Percentiles rank a stretch among this genome's conserved stretches.
phyloP scores from a whole-genome alignment of 2,329 filamentous ascomycete species.

The Apiospora aurea region DNA sequence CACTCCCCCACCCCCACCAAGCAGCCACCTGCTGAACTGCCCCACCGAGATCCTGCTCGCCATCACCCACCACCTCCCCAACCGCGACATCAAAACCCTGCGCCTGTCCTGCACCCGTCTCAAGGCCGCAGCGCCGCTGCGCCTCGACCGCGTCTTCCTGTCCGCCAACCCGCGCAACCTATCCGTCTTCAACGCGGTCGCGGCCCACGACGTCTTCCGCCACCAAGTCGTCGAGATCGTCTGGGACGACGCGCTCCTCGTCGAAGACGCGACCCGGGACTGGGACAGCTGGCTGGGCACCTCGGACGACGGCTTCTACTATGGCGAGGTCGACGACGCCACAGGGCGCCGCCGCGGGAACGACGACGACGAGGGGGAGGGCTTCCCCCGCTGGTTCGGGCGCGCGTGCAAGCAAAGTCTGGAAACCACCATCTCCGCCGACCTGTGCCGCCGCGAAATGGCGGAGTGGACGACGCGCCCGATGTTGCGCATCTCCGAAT shows the following conservation, averaged over 20 bases:
- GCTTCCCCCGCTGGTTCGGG: background rate
- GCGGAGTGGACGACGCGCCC: background rate
- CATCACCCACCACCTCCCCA: slow-evolving; percentile 32
- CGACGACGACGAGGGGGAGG: background rate
- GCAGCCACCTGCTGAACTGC: background rate
- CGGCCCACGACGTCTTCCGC: slow-evolving; percentile 44
- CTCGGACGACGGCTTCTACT: background rate
- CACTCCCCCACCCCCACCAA: background rate
- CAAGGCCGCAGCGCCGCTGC: slow-evolving; percentile 31
- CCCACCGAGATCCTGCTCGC: slow-evolving; percentile 25
- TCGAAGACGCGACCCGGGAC: background rate
- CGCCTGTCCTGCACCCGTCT: slow-evolving; percentile 36
- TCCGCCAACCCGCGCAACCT: slow-evolving; percentile 49
- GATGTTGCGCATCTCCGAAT: slow-evolving; percentile 1
- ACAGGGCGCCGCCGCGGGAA: no score
- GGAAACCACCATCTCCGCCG: background rate
- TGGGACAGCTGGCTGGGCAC: background rate
- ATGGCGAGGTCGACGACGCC: background rate
- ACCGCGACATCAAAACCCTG: slow-evolving; percentile 38
- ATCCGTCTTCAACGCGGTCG: slow-evolving; percentile 44
- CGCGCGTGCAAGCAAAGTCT: slow-evolving; percentile 3
- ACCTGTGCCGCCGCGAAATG: background rate
- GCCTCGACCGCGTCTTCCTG: slow-evolving; percentile 47
- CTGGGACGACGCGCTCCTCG: slow-evolving; percentile 43
- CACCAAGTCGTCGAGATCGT: slow-evolving; percentile 46